Evolutionary conservation across 2,329 filamentous ascomycete genomes (phyloP).

Genomic region (Xylariaceae sp.): DNA sequence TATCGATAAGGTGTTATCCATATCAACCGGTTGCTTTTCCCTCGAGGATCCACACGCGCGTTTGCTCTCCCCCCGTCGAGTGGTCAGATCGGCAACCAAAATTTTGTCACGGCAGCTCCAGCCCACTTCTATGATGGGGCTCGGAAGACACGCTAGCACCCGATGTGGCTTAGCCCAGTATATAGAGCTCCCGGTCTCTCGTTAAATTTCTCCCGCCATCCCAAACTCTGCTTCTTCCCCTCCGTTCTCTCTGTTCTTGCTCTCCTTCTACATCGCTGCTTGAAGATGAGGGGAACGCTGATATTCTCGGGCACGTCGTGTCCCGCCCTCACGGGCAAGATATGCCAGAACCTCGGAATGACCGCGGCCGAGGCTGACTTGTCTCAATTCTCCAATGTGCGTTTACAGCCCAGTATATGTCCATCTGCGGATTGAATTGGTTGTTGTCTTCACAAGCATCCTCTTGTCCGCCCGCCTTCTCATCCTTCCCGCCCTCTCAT

Average conservation of each 20-base stretch:
- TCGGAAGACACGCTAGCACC: background rate
- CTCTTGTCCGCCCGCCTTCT: background rate
- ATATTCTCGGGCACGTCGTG: constrained; percentile 65
- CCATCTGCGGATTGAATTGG: constrained; percentile 4
- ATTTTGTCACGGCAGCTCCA: background rate
- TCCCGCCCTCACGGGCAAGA: constrained; percentile 58
- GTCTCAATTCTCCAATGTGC: constrained; percentile 65
- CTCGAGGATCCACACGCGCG: background rate
- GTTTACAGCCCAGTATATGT: constrained; percentile 28
- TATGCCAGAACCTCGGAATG: constrained; percentile 66
- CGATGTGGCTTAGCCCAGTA: background rate
- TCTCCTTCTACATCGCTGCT: constrained; percentile 22
- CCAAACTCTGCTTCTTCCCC: constrained; percentile 25
- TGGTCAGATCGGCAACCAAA: background rate
- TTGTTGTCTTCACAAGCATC: constrained; percentile 1
- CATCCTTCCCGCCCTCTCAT: background rate
- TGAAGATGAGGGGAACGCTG: constrained; percentile 58
- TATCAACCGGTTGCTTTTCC: no score
- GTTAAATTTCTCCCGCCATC: constrained; percentile 21
- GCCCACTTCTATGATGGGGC: background rate
- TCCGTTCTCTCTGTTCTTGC: constrained; percentile 24
- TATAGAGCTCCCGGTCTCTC: background rate
- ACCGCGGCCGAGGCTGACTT: constrained; percentile 58
- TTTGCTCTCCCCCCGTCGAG: background rate
- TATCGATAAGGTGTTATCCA: no score